Evolutionary conservation across 192 early-diverging fungal species (phyloP), one percentile per base, ranked within the genome.

Genomic region (Backusella circina): DNA sequence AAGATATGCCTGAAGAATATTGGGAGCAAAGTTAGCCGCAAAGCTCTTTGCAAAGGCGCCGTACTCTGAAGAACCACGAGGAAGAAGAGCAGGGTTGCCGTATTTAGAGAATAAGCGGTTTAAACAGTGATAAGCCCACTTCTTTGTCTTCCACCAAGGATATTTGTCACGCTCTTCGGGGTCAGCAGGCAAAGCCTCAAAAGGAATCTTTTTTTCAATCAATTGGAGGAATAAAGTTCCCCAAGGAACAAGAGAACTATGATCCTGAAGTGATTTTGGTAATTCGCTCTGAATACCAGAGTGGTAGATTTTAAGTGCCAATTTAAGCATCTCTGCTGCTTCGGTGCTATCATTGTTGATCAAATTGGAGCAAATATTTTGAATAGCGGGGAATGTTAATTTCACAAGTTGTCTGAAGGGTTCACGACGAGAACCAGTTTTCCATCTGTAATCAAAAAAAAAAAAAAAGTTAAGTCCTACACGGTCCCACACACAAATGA

Each of bases 61-160:
- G 76, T 89, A 89, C 67, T 85, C 73, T 73, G 76, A 77, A 7
- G 84, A 72, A 23, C 85, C 80, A 18, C 79, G 72, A 13, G 90
- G 83, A 54, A 94, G 78, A 28, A 88, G 80, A 9, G 91, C 85
- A 21, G 91, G 91, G 77, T 93, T 94, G 57, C 93, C 91, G 73
- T 91, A 92, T 69, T 84, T 84, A 39, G 81, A 75, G 72, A 97
- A 95, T 10, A 95, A 88, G 23, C 89, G 90, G 87, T 97, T 95
- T 77, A 99, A 84, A 82, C 91, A 94, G 71, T 88, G 90, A 78
- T 92, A 91, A 8, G 97, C 92, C 97, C 98, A 98, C 78, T 97
- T 96, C 81, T 97, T 98, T 68, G 92, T 92, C 85, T 96, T 96
- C 92, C 93, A 96, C 86, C 90, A 95, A 23, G 92, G 91, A 80